Conservation (phyloP, 768 basidiomycete species). For the Lactifluus piperatus region DNA sequence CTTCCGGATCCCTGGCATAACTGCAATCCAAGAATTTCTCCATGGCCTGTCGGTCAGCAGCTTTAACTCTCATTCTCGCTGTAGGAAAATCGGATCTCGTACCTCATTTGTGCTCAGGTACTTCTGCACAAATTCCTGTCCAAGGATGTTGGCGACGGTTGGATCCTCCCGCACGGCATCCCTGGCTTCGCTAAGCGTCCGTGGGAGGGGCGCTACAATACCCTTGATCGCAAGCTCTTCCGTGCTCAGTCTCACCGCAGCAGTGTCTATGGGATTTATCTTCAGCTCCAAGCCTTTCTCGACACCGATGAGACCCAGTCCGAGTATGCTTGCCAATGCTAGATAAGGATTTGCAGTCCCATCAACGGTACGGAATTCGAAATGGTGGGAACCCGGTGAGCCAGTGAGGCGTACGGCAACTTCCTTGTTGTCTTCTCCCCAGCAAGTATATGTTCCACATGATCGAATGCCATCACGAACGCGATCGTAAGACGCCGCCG, state of each 20-base stretch:
- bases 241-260: constrained; percentile 37
- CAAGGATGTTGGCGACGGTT: constrained; percentile 34
- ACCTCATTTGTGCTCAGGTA: constrained; percentile 47
- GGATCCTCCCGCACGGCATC: constrained; percentile 31
- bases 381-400: constrained; percentile 45
- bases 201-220: constrained; percentile 42
- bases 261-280: constrained; percentile 30
- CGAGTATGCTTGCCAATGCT: constrained; percentile 47
- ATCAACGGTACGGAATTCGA: constrained; percentile 55
- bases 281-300: constrained; percentile 29
- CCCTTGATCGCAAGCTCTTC: constrained; percentile 39
- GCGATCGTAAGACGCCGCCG: constrained; percentile 51
- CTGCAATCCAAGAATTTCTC: constrained; percentile 6
- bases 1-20: neutral
- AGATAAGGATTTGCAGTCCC: constrained; percentile 59
- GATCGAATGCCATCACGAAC: constrained; percentile 60
- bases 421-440: constrained; percentile 66
- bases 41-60: constrained; percentile 9
- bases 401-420: constrained; percentile 46
- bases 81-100: neutral
- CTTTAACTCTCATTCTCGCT: neutral
- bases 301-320: constrained; percentile 46
- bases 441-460: constrained; percentile 61
- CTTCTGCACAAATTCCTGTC: constrained; percentile 36
- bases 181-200: constrained; percentile 42